Base-by-base conservation (phyloP, 164 flowering plant genomes). In the Platanus orientalis region DNA sequence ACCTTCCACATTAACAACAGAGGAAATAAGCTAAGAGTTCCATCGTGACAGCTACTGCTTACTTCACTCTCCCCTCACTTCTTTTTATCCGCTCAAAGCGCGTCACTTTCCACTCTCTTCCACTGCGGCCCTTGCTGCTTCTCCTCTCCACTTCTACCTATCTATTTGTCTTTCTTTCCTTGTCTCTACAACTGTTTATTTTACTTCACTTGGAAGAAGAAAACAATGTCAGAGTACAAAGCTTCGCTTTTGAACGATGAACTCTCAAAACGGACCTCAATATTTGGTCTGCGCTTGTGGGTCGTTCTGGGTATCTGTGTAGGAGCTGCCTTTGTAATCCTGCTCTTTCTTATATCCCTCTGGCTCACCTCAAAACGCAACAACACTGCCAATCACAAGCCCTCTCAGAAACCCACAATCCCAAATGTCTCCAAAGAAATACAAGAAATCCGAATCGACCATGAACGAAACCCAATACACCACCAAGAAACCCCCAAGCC, bases 371-470 rank as follows among this genome's bases (percentile, higher is more conserved):
- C 82, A 4, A 70, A 58, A 54, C 57, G 64, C 30, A 63, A 58
- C 6, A 63, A 48, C 74, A 71, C 80, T 34, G 72, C 76, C 19
- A 74, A 60, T 62, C 79, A 79, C 61, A 77, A 76, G 36, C 19
- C 77, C 50, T 30, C 67, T 30, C 65, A 42, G 29, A 75, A 58
- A 56, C 64, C 71, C 60, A 69, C 70, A 23, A 81, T 81, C 68
- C 89, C 89, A 19, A 79, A 52, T 50, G 74, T 79, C 3, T 79
- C 85, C 58, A 80, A 71, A 26, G 89, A 80, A 65, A 84, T 84
- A 45, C 86, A 79, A 19, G 87, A 82, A 63, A 80, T 84, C 51
- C 63, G 72, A 32, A 30, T 77, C 55, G 81, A 76, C 61, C 45
- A 57, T 29, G 19, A 73, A 14, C 53, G 63, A 24, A 26, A 61